phyloP scores from a whole-genome alignment of 2,329 filamentous ascomycete species.

The Fusarium protoensiforme region DNA sequence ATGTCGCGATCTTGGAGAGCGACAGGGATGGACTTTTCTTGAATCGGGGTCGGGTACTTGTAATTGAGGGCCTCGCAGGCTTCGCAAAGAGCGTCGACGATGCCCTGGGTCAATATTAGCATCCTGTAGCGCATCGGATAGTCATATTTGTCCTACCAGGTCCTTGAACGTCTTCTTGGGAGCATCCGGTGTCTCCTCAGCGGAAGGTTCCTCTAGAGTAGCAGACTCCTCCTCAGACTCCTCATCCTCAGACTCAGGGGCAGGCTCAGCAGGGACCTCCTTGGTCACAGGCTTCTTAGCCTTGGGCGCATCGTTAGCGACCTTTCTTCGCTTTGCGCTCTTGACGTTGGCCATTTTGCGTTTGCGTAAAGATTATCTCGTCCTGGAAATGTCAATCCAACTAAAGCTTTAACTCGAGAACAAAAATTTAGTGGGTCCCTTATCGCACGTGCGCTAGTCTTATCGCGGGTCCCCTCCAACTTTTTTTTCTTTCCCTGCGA shows the following conservation, averaged over 20 bases:
- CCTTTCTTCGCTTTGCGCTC: slow-evolving; percentile 55
- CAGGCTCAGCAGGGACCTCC: slow-evolving; percentile 19
- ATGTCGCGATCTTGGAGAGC: slow-evolving; percentile 86
- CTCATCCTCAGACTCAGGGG: slow-evolving; percentile 25
- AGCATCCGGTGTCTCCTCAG: slow-evolving; percentile 46
- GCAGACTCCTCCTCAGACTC: slow-evolving; percentile 48
- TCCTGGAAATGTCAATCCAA: neutral
- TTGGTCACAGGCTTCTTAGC: slow-evolving; percentile 29
- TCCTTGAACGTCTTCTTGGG: slow-evolving; percentile 77
- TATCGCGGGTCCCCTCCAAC: slow-evolving; percentile 49
- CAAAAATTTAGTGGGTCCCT: slow-evolving; percentile 49
- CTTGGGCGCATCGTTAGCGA: slow-evolving; percentile 44
- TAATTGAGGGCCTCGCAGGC: slow-evolving; percentile 86
- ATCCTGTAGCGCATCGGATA: neutral
- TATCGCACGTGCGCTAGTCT: slow-evolving; percentile 48
- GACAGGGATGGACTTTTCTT: slow-evolving; percentile 82
- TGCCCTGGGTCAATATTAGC: slow-evolving; percentile 64
- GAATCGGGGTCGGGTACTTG: slow-evolving; percentile 89
- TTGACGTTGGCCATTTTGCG: slow-evolving; percentile 46
- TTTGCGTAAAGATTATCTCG: neutral
- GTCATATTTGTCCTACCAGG: slow-evolving; percentile 54
- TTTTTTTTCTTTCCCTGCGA: slow-evolving; percentile 48
- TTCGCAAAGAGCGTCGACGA: slow-evolving; percentile 89
- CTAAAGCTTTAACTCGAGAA: slow-evolving; percentile 10
- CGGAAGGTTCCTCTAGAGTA: slow-evolving; percentile 47